Conservation (phyloP, 2,329 filamentous ascomycete species). For the Aureobasidium sp. region DNA sequence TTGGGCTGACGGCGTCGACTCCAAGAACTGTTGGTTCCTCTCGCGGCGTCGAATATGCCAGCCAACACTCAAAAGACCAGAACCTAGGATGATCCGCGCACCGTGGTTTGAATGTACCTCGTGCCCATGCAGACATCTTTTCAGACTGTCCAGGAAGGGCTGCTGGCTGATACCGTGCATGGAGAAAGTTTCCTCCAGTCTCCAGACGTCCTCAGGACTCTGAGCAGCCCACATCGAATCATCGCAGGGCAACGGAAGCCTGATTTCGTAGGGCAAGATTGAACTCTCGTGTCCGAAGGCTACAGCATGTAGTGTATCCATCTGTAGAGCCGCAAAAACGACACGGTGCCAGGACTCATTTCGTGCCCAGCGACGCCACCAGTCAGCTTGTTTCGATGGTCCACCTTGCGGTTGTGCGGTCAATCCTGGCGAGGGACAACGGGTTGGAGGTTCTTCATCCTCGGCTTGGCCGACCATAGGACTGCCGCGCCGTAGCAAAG, state of each 20-base stretch:
- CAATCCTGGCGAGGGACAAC: background rate
- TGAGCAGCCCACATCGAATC: conserved; percentile 84
- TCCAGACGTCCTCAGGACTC: conserved; percentile 72
- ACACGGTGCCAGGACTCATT: conserved; percentile 81
- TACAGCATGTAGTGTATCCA: conserved; percentile 87
- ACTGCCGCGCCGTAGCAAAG: conserved; percentile 82
- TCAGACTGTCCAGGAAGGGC: conserved; percentile 82
- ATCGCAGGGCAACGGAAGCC: conserved; percentile 80
- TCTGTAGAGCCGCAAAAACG: conserved; percentile 84
- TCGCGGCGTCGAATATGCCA: conserved; percentile 97
- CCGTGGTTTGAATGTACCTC: conserved; percentile 83
- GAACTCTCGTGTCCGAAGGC: conserved; percentile 96
- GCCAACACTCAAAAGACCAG: conserved; percentile 79
- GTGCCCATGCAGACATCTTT: conserved; percentile 73
- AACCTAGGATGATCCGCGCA: conserved; percentile 83
- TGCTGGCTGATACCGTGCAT: conserved; percentile 74
- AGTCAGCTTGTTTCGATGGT: conserved; percentile 40
- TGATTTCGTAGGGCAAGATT: conserved; percentile 93
- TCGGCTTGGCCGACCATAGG: conserved; percentile 79
- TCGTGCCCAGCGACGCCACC: conserved; percentile 91
- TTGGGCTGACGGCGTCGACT: conserved; percentile 68
- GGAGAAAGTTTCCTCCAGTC: conserved; percentile 69
- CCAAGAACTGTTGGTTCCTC: conserved; percentile 79
- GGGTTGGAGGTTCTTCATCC: conserved; percentile 54
- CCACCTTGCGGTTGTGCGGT: background rate